Conservation (phyloP, 331 rosid genomes). For the Phaseolus coccineus region DNA sequence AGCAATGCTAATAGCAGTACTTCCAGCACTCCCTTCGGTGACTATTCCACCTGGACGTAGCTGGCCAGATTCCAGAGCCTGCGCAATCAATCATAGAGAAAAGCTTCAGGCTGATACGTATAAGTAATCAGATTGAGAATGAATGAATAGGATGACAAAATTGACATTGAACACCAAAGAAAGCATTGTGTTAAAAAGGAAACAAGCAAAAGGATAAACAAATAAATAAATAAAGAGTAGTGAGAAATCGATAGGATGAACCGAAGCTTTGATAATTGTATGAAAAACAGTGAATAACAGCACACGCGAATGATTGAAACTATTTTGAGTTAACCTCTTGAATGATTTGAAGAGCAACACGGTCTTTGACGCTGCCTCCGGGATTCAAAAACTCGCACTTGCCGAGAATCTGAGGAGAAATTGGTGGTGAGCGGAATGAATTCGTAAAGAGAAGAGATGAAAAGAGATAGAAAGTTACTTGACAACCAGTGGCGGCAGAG, state of each 20-base stretch:
- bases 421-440: not conserved
- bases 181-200: not conserved
- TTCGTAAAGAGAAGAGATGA: not conserved
- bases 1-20: slow-evolving; percentile 95
- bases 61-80: slow-evolving; percentile 85
- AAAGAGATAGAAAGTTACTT: slow-evolving; percentile 45
- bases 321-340: slow-evolving; percentile 61
- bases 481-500: slow-evolving; percentile 92
- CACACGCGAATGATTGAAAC: not conserved
- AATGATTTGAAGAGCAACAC: slow-evolving; percentile 89
- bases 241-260: not conserved
- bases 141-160: too few species aligned
- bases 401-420: slow-evolving; percentile 69
- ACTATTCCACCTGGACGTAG: slow-evolving; percentile 79
- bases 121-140: not conserved
- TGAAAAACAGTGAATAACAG: not conserved
- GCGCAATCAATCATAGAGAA: slow-evolving; percentile 39
- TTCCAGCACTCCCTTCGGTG: slow-evolving; percentile 96
- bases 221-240: not conserved
- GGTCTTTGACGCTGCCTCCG: slow-evolving; percentile 95
- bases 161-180: not conserved
- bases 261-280: not conserved
- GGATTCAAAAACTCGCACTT: slow-evolving; percentile 98
- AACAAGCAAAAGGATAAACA: not conserved
- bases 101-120: not conserved